Conservation (phyloP, 441 rosid species). For the Brassica hybrid region DNA sequence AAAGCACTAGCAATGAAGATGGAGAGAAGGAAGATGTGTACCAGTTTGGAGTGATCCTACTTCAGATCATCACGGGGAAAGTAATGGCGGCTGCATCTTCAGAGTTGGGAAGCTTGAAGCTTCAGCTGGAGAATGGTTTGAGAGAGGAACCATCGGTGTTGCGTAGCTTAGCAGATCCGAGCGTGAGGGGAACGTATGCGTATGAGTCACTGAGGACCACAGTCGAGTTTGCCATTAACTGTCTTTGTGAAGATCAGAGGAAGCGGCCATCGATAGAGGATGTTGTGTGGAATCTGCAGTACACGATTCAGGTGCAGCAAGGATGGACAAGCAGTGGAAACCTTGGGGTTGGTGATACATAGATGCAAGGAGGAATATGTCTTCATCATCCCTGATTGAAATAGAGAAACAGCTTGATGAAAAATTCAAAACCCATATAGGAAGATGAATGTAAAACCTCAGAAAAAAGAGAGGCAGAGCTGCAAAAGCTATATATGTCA, state of each 20-base stretch:
- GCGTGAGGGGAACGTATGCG: slow-evolving; percentile 65
- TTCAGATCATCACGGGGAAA: slow-evolving; percentile 77
- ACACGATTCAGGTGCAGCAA: slow-evolving; percentile 74
- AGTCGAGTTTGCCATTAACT: slow-evolving; percentile 64
- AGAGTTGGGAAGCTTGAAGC: slow-evolving; percentile 64
- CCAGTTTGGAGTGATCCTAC: slow-evolving; percentile 74
- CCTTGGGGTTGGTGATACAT: slow-evolving; percentile 51
- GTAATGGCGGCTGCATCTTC: slow-evolving; percentile 44
- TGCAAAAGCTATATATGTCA: slow-evolving; percentile 8
- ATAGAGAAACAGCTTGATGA: not conserved
- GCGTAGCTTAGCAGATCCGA: slow-evolving; percentile 56
- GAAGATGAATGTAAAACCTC: slow-evolving; percentile 4
- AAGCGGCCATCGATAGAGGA: slow-evolving; percentile 73
- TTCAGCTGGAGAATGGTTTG: slow-evolving; percentile 62
- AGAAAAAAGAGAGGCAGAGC: slow-evolving; percentile 8
- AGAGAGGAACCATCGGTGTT: slow-evolving; percentile 61
- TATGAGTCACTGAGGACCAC: slow-evolving; percentile 74
- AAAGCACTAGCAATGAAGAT: slow-evolving; percentile 56
- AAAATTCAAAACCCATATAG: not conserved
- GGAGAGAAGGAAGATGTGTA: slow-evolving; percentile 89
- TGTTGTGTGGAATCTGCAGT: slow-evolving; percentile 81
- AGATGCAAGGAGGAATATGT: slow-evolving; percentile 5
- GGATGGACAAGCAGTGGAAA: slow-evolving; percentile 84
- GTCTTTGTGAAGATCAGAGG: slow-evolving; percentile 57
- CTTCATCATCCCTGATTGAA: not conserved